phyloP scores from a whole-genome alignment of 2,329 filamentous ascomycete species.

The Sporothrix dimorphospora region DNA sequence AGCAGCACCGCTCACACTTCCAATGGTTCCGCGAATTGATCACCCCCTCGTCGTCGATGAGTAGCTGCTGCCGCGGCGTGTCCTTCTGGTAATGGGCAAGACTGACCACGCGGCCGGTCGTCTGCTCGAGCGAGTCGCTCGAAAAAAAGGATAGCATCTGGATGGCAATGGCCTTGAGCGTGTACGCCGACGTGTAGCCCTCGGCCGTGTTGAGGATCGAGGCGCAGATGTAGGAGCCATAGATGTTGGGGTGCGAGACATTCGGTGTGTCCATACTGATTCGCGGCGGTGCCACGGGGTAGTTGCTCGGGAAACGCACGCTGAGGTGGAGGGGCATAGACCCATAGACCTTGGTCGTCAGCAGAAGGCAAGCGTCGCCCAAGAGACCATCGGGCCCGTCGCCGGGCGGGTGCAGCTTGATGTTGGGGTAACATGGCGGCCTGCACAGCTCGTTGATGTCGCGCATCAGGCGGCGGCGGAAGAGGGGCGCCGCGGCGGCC shows the following conservation, averaged over 20 bases:
- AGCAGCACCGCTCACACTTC: constrained; percentile 38
- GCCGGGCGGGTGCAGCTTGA: constrained; percentile 45
- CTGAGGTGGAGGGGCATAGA: constrained; percentile 47
- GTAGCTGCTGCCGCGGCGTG: not conserved
- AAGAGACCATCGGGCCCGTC: constrained; percentile 38
- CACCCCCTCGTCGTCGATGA: not conserved
- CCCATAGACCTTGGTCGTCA: constrained; percentile 45
- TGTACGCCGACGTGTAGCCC: constrained; percentile 55
- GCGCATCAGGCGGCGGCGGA: constrained; percentile 42
- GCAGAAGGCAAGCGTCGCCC: constrained; percentile 46
- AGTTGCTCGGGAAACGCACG: constrained; percentile 42
- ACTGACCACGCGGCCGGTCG: constrained; percentile 35
- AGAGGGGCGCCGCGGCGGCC: not conserved
- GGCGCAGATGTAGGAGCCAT: constrained; percentile 49
- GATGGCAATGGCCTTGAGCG: constrained; percentile 53
- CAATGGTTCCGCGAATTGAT: not conserved
- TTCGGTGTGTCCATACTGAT: constrained; percentile 46
- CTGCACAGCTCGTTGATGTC: constrained; percentile 52
- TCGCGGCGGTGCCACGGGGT: constrained; percentile 46
- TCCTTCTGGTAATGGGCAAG: constrained; percentile 38
- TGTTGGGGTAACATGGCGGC: constrained; percentile 50
- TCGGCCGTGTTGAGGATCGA: constrained; percentile 48
- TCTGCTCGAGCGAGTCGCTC: constrained; percentile 51
- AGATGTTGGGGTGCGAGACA: constrained; percentile 42
- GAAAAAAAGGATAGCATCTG: constrained; percentile 57